Evolutionary conservation across 495 filamentous ascomycete genomes (phyloP).

Genomic region (Penicillium desertorum): DNA sequence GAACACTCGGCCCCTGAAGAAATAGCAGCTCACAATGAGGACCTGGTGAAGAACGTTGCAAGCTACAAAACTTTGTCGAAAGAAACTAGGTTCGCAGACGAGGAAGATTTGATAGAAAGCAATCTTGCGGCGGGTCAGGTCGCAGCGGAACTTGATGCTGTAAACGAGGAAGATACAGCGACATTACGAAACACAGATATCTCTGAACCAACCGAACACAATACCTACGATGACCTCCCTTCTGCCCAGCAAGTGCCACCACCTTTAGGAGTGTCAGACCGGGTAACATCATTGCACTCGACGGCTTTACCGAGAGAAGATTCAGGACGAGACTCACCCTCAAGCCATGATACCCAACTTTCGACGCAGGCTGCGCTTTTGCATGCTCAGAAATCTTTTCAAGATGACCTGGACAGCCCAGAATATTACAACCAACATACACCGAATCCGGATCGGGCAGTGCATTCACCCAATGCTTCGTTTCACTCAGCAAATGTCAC

Average conservation of each 20-base stretch:
- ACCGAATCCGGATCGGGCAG: slow-evolving; percentile 20
- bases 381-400: slow-evolving; percentile 49
- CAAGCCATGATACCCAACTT: slow-evolving; percentile 38
- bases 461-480: slow-evolving; percentile 17
- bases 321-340: slow-evolving; percentile 20
- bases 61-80: slow-evolving; percentile 14
- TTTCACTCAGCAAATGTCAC: slow-evolving; percentile 34
- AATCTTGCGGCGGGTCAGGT: background rate
- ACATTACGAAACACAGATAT: background rate
- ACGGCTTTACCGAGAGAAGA: slow-evolving; percentile 31
- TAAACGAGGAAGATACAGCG: background rate
- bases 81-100: slow-evolving; percentile 21
- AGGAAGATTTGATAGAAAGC: slow-evolving; percentile 6
- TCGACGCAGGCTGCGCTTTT: slow-evolving; percentile 53
- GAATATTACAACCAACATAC: slow-evolving; percentile 11
- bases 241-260: slow-evolving; percentile 39
- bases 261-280: slow-evolving; percentile 31
- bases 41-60: background rate
- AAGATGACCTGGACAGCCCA: slow-evolving; percentile 45
- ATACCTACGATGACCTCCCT: slow-evolving; percentile 38
- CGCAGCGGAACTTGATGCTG: background rate
- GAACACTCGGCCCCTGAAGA: background rate
- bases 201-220: slow-evolving; percentile 15
- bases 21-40: background rate
- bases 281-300: slow-evolving; percentile 42